Evolutionary conservation across 2,329 filamentous ascomycete genomes (phyloP).

Genomic region (Fonsecaea monophora): DNA sequence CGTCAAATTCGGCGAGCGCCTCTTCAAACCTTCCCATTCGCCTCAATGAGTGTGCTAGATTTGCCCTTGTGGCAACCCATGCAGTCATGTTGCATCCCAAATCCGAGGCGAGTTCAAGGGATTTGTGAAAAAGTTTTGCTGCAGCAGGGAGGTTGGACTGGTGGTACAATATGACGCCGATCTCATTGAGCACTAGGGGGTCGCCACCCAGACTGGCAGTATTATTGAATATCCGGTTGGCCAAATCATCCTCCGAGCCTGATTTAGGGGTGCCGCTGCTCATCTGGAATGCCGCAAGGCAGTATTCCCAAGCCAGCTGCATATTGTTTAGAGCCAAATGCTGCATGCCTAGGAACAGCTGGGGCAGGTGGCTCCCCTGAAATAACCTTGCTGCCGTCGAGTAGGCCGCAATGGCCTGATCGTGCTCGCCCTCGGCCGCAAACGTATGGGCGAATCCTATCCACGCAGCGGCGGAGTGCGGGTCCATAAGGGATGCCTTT

Average conservation of each 20-base stretch:
- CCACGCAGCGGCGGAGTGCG: constrained; percentile 96
- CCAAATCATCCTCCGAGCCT: constrained; percentile 36
- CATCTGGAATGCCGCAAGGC: constrained; percentile 81
- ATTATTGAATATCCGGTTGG: constrained; percentile 34
- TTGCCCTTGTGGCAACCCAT: constrained; percentile 83
- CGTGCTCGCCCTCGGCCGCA: constrained; percentile 94
- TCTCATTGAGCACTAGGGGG: constrained; percentile 89
- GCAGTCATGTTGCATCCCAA: constrained; percentile 82
- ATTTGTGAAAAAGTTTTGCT: constrained; percentile 76
- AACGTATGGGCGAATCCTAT: constrained; percentile 99
- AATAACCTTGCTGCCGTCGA: constrained; percentile 93
- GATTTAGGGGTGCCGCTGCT: constrained; percentile 52
- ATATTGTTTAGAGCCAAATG: constrained; percentile 96
- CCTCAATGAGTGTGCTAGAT: constrained; percentile 86
- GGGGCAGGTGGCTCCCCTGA: constrained; percentile 94
- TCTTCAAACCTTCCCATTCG: constrained; percentile 72
- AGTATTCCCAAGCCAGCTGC: constrained; percentile 89
- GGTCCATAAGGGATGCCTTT: constrained; percentile 96
- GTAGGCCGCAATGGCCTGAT: constrained; percentile 97
- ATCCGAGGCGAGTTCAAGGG: constrained; percentile 77
- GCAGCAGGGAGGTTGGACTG: constrained; percentile 80
- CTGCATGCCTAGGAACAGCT: constrained; percentile 97
- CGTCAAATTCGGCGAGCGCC: constrained; percentile 81
- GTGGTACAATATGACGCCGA: constrained; percentile 95
- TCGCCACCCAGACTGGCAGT: constrained; percentile 60